These are phyloP conservation scores for Trichoderma gamsii DNA, from an alignment of 495 filamentous ascomycete genomes.

Conservation along the genomic window DNA sequence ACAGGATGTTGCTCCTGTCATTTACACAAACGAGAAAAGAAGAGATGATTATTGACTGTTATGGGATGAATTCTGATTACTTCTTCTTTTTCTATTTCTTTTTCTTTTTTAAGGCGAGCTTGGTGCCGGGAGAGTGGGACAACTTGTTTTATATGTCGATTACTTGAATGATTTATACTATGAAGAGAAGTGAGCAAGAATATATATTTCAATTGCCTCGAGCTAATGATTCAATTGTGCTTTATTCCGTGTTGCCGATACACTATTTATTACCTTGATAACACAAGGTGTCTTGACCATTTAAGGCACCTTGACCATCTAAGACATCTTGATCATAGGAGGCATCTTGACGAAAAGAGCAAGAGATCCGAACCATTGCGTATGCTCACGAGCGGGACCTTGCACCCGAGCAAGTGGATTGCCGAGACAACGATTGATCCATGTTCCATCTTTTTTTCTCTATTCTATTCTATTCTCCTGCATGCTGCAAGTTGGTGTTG, in stretches of 20 bases:
- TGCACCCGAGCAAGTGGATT: neutral
- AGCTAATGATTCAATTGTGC: neutral
- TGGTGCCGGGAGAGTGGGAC: neutral
- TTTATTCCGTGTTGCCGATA: neutral
- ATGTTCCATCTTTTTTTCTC: too few relatives aligned
- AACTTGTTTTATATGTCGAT: neutral
- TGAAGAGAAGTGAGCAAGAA: constrained; percentile 1
- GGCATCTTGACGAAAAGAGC: neutral
- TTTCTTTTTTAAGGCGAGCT: neutral
- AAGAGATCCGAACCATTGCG: too few relatives aligned
- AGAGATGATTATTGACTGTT: constrained; percentile 3
- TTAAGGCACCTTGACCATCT: neutral
- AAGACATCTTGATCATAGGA: neutral
- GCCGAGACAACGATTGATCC: neutral
- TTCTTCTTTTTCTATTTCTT: neutral
- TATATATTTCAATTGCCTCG: neutral
- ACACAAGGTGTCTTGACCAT: neutral
- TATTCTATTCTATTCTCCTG: too few relatives aligned
- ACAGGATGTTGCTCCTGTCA: neutral
- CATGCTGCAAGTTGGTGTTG: too few relatives aligned
- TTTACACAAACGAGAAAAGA: constrained; percentile 7
- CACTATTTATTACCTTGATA: neutral
- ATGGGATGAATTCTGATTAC: constrained; percentile 14
- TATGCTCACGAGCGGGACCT: neutral
- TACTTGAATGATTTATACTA: constrained; percentile 9